Evolutionary conservation across 345 rosid species (phyloP).

Genomic region (Linum lewisii): DNA sequence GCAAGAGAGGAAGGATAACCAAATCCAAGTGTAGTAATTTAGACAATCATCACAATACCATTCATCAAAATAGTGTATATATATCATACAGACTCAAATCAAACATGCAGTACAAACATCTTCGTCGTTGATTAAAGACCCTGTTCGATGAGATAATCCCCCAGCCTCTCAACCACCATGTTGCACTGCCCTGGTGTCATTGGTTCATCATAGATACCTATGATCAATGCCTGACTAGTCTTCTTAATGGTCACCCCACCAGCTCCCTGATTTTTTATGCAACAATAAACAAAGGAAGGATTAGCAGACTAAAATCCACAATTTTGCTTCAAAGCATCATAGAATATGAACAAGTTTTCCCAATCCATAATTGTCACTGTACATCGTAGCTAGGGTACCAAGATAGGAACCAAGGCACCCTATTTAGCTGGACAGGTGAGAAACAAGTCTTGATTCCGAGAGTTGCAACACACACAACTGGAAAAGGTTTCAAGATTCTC

Average conservation of each 20-base stretch:
- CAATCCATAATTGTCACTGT: neutral
- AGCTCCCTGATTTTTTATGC: conserved; percentile 1
- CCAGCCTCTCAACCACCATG: conserved; percentile 9
- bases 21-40: no score
- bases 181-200: conserved; percentile 13
- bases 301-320: neutral
- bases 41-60: no score
- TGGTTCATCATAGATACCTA: conserved; percentile 9
- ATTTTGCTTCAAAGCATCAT: no score
- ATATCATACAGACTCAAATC: no score
- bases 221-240: conserved; percentile 4
- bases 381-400: neutral
- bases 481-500: neutral
- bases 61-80: no score
- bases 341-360: neutral
- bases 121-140: conserved; percentile 1
- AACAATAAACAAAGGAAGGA: neutral
- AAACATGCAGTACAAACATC: no score
- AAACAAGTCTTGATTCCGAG: no score
- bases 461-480: no score
- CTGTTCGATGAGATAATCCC: conserved; percentile 8
- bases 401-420: no score
- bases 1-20: no score
- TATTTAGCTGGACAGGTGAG: no score
- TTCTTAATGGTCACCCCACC: conserved; percentile 10